phyloP scores from a whole-genome alignment of 1,139 yeast species.

The Kazachstania sp. region DNA sequence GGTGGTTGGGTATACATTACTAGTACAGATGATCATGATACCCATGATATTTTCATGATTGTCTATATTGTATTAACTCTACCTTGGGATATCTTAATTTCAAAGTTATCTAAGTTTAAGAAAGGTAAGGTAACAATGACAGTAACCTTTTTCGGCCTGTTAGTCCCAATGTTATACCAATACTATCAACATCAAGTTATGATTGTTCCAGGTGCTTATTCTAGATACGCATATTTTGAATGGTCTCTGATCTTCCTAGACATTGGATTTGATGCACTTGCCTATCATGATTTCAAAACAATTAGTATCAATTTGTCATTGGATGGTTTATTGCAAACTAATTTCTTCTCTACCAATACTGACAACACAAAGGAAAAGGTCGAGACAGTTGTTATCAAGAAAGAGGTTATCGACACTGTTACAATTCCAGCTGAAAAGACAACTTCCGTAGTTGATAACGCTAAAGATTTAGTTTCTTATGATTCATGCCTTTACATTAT shows the following conservation, averaged over 20 bases:
- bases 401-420: background rate
- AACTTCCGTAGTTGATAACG: no score
- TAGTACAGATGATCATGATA: constrained; percentile 93
- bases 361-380: background rate
- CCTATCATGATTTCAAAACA: constrained; percentile 57
- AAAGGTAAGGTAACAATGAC: constrained; percentile 46
- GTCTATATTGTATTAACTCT: constrained; percentile 76
- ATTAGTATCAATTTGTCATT: constrained; percentile 14
- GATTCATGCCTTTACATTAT: constrained; percentile 37
- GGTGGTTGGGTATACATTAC: constrained; percentile 99
- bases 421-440: background rate
- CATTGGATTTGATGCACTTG: constrained; percentile 74
- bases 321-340: background rate
- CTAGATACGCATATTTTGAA: constrained; percentile 87
- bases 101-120: constrained; percentile 46
- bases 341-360: background rate
- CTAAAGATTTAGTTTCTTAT: constrained; percentile 5
- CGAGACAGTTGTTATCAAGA: background rate
- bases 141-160: constrained; percentile 55
- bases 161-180: constrained; percentile 79
- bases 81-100: constrained; percentile 77
- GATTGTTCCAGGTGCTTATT: constrained; percentile 84
- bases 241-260: constrained; percentile 84
- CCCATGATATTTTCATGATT: constrained; percentile 94
- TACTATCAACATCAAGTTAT: constrained; percentile 91